phyloP scores from a whole-genome alignment of 1,284 basidiomycete species.

The Ceratobasidium sp. region DNA sequence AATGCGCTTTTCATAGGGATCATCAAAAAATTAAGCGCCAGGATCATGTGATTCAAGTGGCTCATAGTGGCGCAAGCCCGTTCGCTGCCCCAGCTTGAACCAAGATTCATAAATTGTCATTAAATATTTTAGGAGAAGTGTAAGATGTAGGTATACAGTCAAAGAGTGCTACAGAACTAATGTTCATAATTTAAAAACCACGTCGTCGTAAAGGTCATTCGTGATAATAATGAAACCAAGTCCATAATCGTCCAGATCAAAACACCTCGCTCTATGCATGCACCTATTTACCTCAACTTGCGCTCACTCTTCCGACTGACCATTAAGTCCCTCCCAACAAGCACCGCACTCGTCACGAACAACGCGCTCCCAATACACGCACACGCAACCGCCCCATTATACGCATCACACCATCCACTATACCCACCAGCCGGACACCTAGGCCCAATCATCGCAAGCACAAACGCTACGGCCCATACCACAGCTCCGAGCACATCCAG shows the following conservation, averaged over 20 bases:
- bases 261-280: no score
- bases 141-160: no score
- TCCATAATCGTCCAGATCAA: slow-evolving; percentile 5
- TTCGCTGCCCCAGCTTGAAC: neutral
- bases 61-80: neutral
- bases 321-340: slow-evolving; percentile 37
- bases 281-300: slow-evolving; percentile 13
- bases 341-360: slow-evolving; percentile 27
- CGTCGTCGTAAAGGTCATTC: no score
- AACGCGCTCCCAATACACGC: slow-evolving; percentile 61
- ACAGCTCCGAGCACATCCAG: slow-evolving; percentile 65
- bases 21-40: slow-evolving; percentile 42
- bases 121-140: no score
- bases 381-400: slow-evolving; percentile 72
- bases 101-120: no score
- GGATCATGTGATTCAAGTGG: slow-evolving; percentile 19
- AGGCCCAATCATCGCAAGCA: slow-evolving; percentile 71
- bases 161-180: neutral
- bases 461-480: slow-evolving; percentile 71
- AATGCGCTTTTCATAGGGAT: slow-evolving; percentile 27
- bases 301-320: slow-evolving; percentile 30
- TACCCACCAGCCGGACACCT: slow-evolving; percentile 73
- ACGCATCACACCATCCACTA: slow-evolving; percentile 77
- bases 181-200: neutral
- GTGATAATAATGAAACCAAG: neutral